A percentile compares a stretch with the other conserved stretches of the same genome.
Evolutionary conservation across 2,329 filamentous ascomycete genomes (phyloP).

Genomic region (Xylariaceae sp.): DNA sequence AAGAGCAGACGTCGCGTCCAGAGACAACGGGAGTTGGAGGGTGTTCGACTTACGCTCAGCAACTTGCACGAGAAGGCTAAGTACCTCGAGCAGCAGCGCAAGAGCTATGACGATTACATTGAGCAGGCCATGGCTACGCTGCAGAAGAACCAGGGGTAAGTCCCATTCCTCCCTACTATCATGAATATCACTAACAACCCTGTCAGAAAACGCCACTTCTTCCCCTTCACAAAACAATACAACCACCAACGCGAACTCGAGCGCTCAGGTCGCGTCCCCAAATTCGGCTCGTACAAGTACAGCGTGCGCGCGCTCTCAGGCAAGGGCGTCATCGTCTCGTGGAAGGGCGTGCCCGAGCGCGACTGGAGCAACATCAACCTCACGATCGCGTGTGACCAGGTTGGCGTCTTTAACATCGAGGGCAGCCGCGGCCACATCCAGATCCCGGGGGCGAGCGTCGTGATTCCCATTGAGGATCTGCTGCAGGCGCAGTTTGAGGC

Average conservation of each 20-base stretch:
- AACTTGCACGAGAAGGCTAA: conserved; percentile 81
- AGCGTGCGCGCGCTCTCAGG: conserved; percentile 81
- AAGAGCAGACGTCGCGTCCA: conserved; percentile 93
- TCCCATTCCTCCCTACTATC: conserved; percentile 10
- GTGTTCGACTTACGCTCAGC: conserved; percentile 66
- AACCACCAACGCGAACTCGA: conserved; percentile 96
- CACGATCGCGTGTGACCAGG: conserved; percentile 89
- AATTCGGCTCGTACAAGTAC: conserved; percentile 98
- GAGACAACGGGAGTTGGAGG: conserved; percentile 83
- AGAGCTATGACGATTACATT: conserved; percentile 98
- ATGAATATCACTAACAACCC: background rate
- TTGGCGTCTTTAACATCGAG: conserved; percentile 90
- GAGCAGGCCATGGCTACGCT: conserved; percentile 97
- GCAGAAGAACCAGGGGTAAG: conserved; percentile 88
- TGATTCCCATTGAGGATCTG: conserved; percentile 86
- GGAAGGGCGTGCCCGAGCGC: conserved; percentile 73
- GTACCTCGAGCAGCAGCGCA: conserved; percentile 91
- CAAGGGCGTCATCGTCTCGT: conserved; percentile 90
- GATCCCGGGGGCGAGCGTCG: conserved; percentile 85
- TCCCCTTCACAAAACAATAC: conserved; percentile 98
- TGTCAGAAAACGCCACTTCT: conserved; percentile 18
- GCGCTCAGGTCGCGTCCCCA: conserved; percentile 84
- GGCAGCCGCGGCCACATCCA: conserved; percentile 89
- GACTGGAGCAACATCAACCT: conserved; percentile 92
- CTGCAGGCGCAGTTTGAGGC: conserved; percentile 97